Base-by-base conservation (phyloP, 345 rosid genomes). In the Angophora floribunda region DNA sequence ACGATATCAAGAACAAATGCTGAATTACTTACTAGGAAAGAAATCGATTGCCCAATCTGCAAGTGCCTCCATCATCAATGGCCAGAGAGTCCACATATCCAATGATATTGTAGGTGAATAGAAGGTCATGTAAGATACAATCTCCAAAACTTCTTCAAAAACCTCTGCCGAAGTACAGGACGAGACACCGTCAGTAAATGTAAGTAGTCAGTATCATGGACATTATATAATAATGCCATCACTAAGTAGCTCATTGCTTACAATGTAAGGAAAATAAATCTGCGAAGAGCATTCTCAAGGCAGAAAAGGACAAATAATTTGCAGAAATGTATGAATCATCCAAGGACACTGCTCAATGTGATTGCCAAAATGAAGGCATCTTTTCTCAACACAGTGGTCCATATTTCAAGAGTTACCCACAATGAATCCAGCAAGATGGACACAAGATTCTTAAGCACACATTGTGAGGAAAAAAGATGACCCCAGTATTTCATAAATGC, bases 1-100 rank as follows among this genome's bases (percentile, higher is more conserved):
- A 32, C 32, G 24, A 49, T 51, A 75, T 75, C 84, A 41, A 19
- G 28, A 75, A 41, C 49, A 36, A 41, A 75, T 41, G 44, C 75
- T 47, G 55, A 57, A 44, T 57, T 49, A 90, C 93, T 57, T 92
- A 96, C 99, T 98, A 85, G 99, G 93, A 93, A 98, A 98, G 95
- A 94, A 98, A 91, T 98, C 99, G 63, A 98, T 95, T 53, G 99
- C 99, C 99, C 99, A 98, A 88, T 97, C 99, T 63, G 94, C 95
- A 90, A 98, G 90, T 85, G 99, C 99, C 86, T 96, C 99, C 91
- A 94, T 93, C 98, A 98, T 94, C 92, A 98, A 91, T 50, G 99
- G 99, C 99, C 99, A 98, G 61, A 98, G 98, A 91, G 95, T 95
- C 99, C 99, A 98, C 98, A 98, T 96, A 51, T 95, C 98, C 91